phyloP scores from a whole-genome alignment of 176 grass and related monocot species.

The Musa beccarii region DNA sequence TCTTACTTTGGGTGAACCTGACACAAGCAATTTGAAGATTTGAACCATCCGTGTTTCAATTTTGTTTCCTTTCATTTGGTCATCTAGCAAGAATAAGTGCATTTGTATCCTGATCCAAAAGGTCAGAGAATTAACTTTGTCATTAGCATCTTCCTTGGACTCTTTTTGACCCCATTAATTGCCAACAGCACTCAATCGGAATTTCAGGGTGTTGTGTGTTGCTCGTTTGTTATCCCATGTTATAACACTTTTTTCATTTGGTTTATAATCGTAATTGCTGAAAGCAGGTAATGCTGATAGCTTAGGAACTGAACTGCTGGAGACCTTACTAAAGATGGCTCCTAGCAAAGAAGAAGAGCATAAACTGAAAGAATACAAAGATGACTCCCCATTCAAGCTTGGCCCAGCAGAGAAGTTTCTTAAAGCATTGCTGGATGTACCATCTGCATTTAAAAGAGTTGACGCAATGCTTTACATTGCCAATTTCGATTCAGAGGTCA shows the following conservation, averaged over 20 bases:
- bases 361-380: constrained; percentile 81
- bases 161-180: too few species aligned
- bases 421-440: constrained; percentile 85
- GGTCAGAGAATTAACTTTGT: too few species aligned
- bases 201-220: too few species aligned
- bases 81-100: too few species aligned
- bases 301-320: constrained; percentile 72
- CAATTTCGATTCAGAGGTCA: constrained; percentile 90
- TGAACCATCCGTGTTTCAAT: too few species aligned
- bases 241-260: neutral
- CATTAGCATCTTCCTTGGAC: too few species aligned
- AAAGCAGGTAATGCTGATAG: constrained; percentile 66
- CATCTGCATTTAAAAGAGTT: constrained; percentile 94
- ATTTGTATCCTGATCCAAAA: too few species aligned
- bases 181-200: too few species aligned
- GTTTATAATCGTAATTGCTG: neutral
- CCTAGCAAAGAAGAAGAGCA: constrained; percentile 98
- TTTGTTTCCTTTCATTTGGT: too few species aligned
- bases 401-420: constrained; percentile 84
- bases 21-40: too few species aligned
- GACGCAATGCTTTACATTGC: constrained; percentile 98
- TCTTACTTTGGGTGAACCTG: too few species aligned
- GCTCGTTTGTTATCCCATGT: too few species aligned
- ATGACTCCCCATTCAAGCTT: constrained; percentile 65
- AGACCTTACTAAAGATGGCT: constrained; percentile 98